Evolutionary conservation across 257 asterid genomes (phyloP), one percentile per base, ranked within the genome.

Genomic region (Ehretia macrophylla): DNA sequence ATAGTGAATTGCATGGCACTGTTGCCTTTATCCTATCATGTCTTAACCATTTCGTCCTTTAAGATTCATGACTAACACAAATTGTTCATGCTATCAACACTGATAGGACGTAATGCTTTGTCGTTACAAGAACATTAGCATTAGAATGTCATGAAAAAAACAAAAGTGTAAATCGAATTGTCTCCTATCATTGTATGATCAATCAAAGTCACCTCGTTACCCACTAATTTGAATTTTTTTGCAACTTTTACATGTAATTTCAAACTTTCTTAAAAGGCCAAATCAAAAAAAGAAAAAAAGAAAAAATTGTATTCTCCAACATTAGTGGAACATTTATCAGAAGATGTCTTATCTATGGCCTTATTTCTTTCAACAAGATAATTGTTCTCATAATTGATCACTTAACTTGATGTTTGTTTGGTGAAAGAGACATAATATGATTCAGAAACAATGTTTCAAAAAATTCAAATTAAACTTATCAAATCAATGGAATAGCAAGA

Each of bases 401-500:
- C 75, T 71, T 59, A 67, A 67, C 57, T 70, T 23, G 51, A 60
- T 67, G 70, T 78, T 70, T 39, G 66, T 47, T 19, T 12, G 27
- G 42, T 9, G 51, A 8, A 10, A 14, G 38, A 19, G 5, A 10
- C 1, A 42, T 10, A 4, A 27, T 27, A 27, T 27, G 35, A 27
- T 27, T 27, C 6, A 42, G 11, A 42, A 42, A 42, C 16, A 42
- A 11, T 42, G 47, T 10, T 42, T 10, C 16, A 42, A 42, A 42
- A 42, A 42, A 42, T 42, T 42, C 47, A 42, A n/a, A n/a, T n/a
- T n/a, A n/a, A 42, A 42, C 47, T 42, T 42, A 10, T 42, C 47
- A 42, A 10, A 42, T 10, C 47, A 42, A 42, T 42, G 47, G 8
- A 42, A 10, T 42, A 10, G 47, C 47, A 42, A 42, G 47, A 42